Percentiles rank a stretch among this genome's conserved stretches.
These are phyloP conservation scores for Sporothrix luriei DNA, from an alignment of 2,329 filamentous ascomycete genomes.

Conservation along the genomic window DNA sequence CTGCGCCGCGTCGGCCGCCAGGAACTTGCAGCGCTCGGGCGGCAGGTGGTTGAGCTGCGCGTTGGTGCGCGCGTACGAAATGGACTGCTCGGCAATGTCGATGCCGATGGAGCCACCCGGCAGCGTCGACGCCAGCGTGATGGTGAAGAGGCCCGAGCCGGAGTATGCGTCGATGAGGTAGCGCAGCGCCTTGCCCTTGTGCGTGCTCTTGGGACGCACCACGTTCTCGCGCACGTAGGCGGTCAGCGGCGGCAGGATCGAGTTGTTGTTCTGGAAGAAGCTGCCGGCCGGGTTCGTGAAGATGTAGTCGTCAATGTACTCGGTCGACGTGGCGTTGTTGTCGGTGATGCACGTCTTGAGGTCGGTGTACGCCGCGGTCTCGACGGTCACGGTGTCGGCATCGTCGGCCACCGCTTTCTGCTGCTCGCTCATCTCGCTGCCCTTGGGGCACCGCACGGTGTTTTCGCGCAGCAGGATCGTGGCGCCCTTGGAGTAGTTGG, in stretches of 20 bases:
- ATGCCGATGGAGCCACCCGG: constrained; percentile 81
- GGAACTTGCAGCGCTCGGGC: constrained; percentile 72
- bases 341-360: constrained; percentile 89
- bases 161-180: constrained; percentile 98
- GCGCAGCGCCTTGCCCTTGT: constrained; percentile 54
- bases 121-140: constrained; percentile 85
- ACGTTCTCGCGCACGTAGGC: constrained; percentile 82
- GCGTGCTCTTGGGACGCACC: constrained; percentile 50
- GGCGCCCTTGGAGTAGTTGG: constrained; percentile 75
- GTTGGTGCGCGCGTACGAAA: constrained; percentile 76
- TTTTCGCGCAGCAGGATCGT: constrained; percentile 88
- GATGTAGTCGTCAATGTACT: constrained; percentile 81
- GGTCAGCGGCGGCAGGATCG: constrained; percentile 85
- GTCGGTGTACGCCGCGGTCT: constrained; percentile 66
- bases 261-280: constrained; percentile 99
- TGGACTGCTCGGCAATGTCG: constrained; percentile 80
- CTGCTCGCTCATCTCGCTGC: not conserved
- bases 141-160: constrained; percentile 94
- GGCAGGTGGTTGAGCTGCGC: constrained; percentile 73
- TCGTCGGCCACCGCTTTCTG: constrained; percentile 38
- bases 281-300: constrained; percentile 91
- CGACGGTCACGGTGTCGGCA: constrained; percentile 53
- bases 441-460: constrained; percentile 67
- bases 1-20: constrained; percentile 81
- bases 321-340: constrained; percentile 76